Conservation (phyloP, 225 moss, liverwort and hornwort genomes). For the Bryum argenteum region DNA sequence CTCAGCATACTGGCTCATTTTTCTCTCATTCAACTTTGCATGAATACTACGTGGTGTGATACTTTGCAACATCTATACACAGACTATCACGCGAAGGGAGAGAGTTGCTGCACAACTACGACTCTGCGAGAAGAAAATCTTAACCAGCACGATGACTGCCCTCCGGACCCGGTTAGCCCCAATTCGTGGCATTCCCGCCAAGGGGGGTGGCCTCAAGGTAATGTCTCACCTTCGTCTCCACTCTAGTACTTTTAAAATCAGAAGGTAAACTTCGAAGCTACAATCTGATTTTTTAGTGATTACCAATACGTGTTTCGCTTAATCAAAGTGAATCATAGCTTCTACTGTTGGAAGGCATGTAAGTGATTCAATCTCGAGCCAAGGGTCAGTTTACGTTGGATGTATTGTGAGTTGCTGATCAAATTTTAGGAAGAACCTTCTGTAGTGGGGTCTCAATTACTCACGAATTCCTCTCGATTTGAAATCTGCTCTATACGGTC, state of each 20-base stretch:
- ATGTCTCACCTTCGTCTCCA: slow-evolving; percentile 6
- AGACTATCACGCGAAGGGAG: slow-evolving; percentile 66
- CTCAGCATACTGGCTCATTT: background rate
- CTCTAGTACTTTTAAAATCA: background rate
- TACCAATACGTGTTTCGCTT: too few relatives aligned
- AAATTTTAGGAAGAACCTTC: too few relatives aligned
- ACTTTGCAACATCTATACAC: slow-evolving; percentile 10
- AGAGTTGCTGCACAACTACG: slow-evolving; percentile 86
- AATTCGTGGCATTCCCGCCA: slow-evolving; percentile 88
- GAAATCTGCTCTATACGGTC: background rate
- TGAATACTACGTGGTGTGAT: background rate
- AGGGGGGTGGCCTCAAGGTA: slow-evolving; percentile 94
- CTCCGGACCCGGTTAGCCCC: slow-evolving; percentile 87
- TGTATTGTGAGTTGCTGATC: too few relatives aligned
- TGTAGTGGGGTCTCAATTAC: too few relatives aligned
- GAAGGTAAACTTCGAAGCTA: background rate
- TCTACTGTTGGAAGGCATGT: background rate
- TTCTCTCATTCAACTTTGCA: background rate
- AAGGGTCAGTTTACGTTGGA: too few relatives aligned
- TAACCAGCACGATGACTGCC: slow-evolving; percentile 87
- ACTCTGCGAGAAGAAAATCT: slow-evolving; percentile 78
- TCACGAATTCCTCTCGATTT: background rate
- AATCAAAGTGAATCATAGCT: too few relatives aligned
- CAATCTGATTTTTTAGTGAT: too few relatives aligned
- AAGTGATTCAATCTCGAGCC: background rate